Conservation (phyloP, 2,329 filamentous ascomycete genomes). For the Aspergillus neoniger region DNA sequence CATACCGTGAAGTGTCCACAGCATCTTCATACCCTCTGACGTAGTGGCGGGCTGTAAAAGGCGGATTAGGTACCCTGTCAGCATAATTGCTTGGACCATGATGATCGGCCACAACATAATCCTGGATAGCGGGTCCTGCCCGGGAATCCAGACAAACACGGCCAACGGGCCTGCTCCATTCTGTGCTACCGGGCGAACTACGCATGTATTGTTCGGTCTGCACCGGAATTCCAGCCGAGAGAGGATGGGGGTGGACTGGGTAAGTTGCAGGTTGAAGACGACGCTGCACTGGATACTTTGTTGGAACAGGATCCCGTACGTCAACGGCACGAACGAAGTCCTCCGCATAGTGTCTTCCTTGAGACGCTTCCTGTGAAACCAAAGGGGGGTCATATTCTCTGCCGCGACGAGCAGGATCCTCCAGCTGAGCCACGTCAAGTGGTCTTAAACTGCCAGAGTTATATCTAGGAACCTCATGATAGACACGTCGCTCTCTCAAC, state of each 20-base stretch:
- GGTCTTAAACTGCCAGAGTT: slow-evolving; percentile 14
- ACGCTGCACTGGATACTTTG: slow-evolving; percentile 24
- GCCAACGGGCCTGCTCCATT: slow-evolving; percentile 14
- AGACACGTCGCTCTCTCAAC: slow-evolving; percentile 19
- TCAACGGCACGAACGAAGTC: slow-evolving; percentile 41
- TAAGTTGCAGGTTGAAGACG: slow-evolving; percentile 17
- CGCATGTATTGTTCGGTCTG: slow-evolving; percentile 18
- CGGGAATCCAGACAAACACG: slow-evolving; percentile 16
- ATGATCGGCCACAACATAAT: slow-evolving; percentile 18
- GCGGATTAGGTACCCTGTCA: slow-evolving; percentile 7
- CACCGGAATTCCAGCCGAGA: slow-evolving; percentile 15
- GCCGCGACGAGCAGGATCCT: slow-evolving; percentile 18
- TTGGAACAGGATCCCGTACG: slow-evolving; percentile 25
- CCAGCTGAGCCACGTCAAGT: slow-evolving; percentile 14
- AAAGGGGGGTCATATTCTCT: slow-evolving; percentile 21
- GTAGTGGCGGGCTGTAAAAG: slow-evolving; percentile 19
- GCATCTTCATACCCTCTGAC: slow-evolving; percentile 17
- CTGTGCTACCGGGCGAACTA: slow-evolving; percentile 17
- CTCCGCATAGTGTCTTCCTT: slow-evolving; percentile 37
- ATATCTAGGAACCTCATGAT: slow-evolving; percentile 24
- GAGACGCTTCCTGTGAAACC: slow-evolving; percentile 21
- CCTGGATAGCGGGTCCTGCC: slow-evolving; percentile 15
- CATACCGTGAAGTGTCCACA: slow-evolving; percentile 28
- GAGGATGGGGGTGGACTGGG: slow-evolving; percentile 19
- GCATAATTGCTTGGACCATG: slow-evolving; percentile 6